phyloP scores from a whole-genome alignment of 2,329 filamentous ascomycete species.

The Aspergillus sergii region DNA sequence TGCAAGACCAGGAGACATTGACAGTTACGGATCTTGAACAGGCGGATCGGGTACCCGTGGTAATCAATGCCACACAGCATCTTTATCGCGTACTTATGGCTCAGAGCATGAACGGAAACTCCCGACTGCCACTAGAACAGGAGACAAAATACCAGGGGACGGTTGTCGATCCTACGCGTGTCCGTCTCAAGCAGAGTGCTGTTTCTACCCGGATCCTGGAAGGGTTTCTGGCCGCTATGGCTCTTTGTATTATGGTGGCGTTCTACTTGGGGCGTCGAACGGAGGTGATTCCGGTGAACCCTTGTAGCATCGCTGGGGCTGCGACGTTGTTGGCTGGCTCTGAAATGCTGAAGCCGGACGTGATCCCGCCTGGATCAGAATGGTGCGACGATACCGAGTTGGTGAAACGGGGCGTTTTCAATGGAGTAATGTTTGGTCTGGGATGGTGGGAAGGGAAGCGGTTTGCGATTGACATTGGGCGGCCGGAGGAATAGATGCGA shows the following conservation, averaged over 20 bases:
- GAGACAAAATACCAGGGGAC: constrained; percentile 4
- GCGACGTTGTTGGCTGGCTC: constrained; percentile 27
- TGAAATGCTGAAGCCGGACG: constrained; percentile 12
- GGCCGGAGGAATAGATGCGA: not conserved
- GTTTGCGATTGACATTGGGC: constrained; percentile 3
- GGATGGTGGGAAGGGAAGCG: constrained; percentile 15
- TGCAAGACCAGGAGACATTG: constrained; percentile 6
- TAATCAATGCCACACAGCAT: constrained; percentile 12
- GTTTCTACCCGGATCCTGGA: constrained; percentile 25
- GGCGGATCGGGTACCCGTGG: not conserved
- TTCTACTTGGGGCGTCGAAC: constrained; percentile 18
- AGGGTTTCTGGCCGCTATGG: constrained; percentile 22
- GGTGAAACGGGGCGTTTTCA: constrained; percentile 13
- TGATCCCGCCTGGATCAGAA: constrained; percentile 21
- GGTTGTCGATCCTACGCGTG: constrained; percentile 7
- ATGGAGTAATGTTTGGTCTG: constrained; percentile 12
- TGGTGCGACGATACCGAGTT: constrained; percentile 21
- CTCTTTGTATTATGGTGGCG: constrained; percentile 20
- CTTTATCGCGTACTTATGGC: constrained; percentile 16
- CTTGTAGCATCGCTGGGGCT: constrained; percentile 29
- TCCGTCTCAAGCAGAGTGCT: constrained; percentile 23
- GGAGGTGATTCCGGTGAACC: constrained; percentile 27
- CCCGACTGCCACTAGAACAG: not conserved
- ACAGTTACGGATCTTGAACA: not conserved
- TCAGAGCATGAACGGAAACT: constrained; percentile 12